Conservation (phyloP, 1,284 basidiomycete genomes). For the Mycena sp. region DNA sequence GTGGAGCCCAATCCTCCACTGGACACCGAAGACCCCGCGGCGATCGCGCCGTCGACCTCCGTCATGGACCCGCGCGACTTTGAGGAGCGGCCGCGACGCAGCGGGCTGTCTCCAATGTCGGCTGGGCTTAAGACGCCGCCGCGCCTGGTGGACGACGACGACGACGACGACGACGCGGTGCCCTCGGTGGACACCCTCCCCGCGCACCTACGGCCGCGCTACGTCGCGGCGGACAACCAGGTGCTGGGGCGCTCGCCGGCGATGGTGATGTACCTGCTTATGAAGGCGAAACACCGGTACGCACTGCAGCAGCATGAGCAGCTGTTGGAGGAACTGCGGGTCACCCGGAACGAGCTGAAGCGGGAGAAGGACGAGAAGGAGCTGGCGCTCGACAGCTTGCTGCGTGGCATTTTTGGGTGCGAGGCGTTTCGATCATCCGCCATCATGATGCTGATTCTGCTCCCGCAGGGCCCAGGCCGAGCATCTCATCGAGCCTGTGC, state of each 20-base stretch:
- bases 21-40: conserved; percentile 5
- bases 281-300: conserved; percentile 79
- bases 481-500: conserved; percentile 26
- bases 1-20: conserved; percentile 51
- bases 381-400: conserved; percentile 58
- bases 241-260: conserved; percentile 68
- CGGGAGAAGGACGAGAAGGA: conserved; percentile 66
- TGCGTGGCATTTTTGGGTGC: conserved; percentile 63
- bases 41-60: conserved; percentile 8
- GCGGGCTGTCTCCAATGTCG: conserved; percentile 49
- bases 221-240: conserved; percentile 63
- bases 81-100: conserved; percentile 35
- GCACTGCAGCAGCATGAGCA: conserved; percentile 68
- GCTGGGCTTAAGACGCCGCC: conserved; percentile 39
- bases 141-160: conserved; percentile 23
- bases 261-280: conserved; percentile 77
- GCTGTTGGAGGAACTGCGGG: conserved; percentile 69
- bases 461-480: conserved; percentile 17
- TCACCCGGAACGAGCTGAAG: conserved; percentile 60
- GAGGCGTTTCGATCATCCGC: conserved; percentile 24
- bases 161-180: conserved; percentile 17
- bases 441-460: neutral
- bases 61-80: conserved; percentile 23
- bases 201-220: conserved; percentile 54
- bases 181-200: conserved; percentile 51